phyloP scores from a whole-genome alignment of 192 early-diverging fungal species.

The Linnemannia exigua region DNA sequence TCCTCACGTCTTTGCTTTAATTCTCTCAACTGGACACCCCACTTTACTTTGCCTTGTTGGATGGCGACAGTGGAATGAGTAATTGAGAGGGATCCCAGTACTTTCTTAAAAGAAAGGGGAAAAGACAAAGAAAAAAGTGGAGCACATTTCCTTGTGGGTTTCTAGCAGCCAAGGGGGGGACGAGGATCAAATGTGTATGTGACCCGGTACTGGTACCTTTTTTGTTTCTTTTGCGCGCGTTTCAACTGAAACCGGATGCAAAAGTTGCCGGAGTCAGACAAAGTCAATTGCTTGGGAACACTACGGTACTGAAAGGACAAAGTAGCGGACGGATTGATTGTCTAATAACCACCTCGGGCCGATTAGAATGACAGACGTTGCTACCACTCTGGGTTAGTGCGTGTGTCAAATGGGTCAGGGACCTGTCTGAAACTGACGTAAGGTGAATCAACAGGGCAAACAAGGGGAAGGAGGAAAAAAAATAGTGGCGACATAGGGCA shows the following conservation, averaged over 20 bases:
- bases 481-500: background rate
- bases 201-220: no score
- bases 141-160: no score
- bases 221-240: no score
- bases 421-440: conserved; percentile 1
- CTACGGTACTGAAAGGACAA: no score
- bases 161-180: no score
- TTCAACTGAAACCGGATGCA: no score
- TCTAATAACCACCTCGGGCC: no score
- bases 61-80: background rate
- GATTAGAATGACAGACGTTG: background rate
- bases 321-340: no score
- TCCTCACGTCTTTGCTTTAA: background rate
- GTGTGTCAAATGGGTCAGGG: background rate
- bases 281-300: no score
- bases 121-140: conserved; percentile 2
- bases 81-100: background rate
- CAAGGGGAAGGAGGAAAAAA: background rate
- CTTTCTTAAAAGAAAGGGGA: background rate
- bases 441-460: conserved; percentile 1
- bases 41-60: no score
- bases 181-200: no score
- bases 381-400: background rate
- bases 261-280: no score
- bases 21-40: background rate